Evolutionary conservation across 2,329 filamentous ascomycete genomes (phyloP), one percentile per base, ranked within the genome.

Genomic region (Nectriaceae sp.): DNA sequence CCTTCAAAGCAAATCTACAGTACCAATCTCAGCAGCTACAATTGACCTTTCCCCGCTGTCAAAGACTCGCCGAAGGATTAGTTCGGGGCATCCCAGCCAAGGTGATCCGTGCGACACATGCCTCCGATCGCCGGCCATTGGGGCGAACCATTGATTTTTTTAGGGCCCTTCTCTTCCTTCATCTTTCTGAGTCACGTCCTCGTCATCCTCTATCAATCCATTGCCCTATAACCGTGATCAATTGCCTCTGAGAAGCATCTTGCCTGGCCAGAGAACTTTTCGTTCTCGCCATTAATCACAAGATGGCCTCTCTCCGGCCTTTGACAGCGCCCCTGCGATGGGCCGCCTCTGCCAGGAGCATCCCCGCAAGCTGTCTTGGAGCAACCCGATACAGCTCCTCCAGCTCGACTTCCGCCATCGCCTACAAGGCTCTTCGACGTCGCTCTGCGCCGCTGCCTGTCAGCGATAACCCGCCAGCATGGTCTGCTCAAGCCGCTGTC

Each of bases 371-470:
- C 39, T 55, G 52, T 19, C 55, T 63, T 46, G 57, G 65, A 37
- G 63, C 66, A 40, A 58, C 69, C 43, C 70, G 74, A 57, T 57
- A 63, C 58, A 65, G 53, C 55, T 69, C 67, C 29, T 77, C 68
- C 71, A 84, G 74, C 67, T 96, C 92, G 46, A 97, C 93, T 59
- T 94, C 91, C 47, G 93, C 94, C 55, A 84, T 97, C 56, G 92
- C 92, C 65, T 97, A 97, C 84, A 99, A 99, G 79, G 90, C 93
- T 49, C 83, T 97, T 55, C 93, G 96, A 68, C 89, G 91, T 64
- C 90, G 93, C 57, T 89, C 93, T 52, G 87, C 89, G 18, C 89
- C 92, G 54, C 84, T 91, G 19, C 89, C 96, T 45, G 88, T 90
- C 46, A 86, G 83, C 57, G 84, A 89, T 60, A 79, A 88, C 47